These are phyloP conservation scores for Tetrahymena malaccensis DNA, from an alignment of 73 alveolate species.

Conservation along the genomic window DNA sequence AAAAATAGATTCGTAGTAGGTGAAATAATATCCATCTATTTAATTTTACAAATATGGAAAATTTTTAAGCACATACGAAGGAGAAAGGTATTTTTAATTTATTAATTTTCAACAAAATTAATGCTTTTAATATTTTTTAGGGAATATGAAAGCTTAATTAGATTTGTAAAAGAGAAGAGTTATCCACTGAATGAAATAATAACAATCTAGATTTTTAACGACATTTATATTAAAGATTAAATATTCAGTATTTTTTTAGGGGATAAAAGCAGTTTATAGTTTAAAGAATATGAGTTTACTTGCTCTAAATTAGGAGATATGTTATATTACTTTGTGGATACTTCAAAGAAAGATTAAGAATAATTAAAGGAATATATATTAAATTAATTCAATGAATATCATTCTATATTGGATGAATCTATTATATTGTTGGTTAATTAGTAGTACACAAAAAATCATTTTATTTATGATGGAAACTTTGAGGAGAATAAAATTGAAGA, in stretches of 20 bases:
- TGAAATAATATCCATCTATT: not conserved
- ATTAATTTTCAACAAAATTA: not conserved
- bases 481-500: not conserved
- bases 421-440: not conserved
- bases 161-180: not conserved
- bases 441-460: not conserved
- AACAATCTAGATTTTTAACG: not conserved
- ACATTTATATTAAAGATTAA: not conserved
- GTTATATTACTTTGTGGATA: not conserved
- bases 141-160: not conserved
- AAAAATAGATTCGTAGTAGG: not conserved
- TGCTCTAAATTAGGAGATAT: not conserved
- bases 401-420: not conserved
- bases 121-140: not conserved
- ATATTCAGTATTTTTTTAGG: not conserved
- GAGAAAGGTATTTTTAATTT: not conserved
- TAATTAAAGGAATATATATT: not conserved
- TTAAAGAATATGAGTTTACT: not conserved
- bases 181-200: not conserved
- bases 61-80: not conserved
- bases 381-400: not conserved
- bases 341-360: not conserved
- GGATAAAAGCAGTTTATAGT: not conserved
- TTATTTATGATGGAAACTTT: not conserved
- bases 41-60: not conserved